Evolutionary conservation across 148 eudicot genomes (phyloP).

Genomic region (Fagopyrum homotropicum): DNA sequence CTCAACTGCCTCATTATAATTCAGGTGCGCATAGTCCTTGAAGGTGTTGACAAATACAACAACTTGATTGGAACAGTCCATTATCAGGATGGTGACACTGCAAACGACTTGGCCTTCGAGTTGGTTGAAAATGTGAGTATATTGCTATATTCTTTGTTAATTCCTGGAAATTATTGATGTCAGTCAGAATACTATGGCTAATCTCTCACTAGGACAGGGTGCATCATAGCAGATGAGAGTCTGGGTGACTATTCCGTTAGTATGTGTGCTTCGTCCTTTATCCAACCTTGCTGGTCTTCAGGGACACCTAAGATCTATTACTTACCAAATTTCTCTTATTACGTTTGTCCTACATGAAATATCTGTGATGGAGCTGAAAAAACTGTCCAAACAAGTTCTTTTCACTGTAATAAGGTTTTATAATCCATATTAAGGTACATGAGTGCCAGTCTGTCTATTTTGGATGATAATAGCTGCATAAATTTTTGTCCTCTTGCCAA

Average conservation of each 20-base stretch:
- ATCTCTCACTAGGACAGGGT: neutral
- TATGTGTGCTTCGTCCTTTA: neutral
- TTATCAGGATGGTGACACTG: slow-evolving; percentile 77
- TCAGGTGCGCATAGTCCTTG: slow-evolving; percentile 85
- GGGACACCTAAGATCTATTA: neutral
- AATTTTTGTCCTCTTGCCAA: neutral
- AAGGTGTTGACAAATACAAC: slow-evolving; percentile 63
- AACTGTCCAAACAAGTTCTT: neutral
- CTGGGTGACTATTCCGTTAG: neutral
- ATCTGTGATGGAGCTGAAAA: neutral
- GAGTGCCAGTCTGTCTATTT: neutral
- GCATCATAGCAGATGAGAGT: neutral
- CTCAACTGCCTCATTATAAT: slow-evolving; percentile 15
- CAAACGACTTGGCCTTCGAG: slow-evolving; percentile 79
- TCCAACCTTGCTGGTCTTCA: neutral
- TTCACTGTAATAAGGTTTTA: neutral
- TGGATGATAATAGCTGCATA: neutral
- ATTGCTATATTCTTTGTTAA: neutral
- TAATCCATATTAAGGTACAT: neutral
- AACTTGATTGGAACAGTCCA: slow-evolving; percentile 83
- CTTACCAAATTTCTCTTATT: neutral
- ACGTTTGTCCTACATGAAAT: neutral
- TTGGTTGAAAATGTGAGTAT: slow-evolving; percentile 63
- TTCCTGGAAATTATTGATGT: neutral
- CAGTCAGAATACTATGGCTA: neutral